Base-by-base conservation (phyloP, 2,329 filamentous ascomycete species). In the Ophiostoma fasciatum region DNA sequence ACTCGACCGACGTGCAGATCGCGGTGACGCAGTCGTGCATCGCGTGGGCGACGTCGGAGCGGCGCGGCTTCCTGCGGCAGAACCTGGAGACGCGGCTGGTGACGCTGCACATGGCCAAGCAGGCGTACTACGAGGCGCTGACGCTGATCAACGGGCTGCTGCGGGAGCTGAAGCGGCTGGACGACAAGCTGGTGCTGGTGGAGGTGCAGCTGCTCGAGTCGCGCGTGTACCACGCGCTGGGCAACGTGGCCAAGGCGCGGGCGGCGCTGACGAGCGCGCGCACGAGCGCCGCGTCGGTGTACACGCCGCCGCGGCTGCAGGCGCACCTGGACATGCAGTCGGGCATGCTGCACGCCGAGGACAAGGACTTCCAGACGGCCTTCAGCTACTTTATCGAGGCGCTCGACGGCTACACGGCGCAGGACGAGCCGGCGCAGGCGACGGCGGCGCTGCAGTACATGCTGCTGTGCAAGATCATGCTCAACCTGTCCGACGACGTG, bases 341-440 rank as follows among this genome's bases (percentile, higher is more conserved):
- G 45, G 92, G 90, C 47, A 96, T 96, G 80, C 74, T 98, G 40
- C 92, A 98, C 58, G 90, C 90, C 18, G 92, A 98, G 62, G 90
- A 98, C 57, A 82, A 85, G 63, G 92, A 98, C 64, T 98, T 98
- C 71, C 94, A 92, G 65, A 98, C 90, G 19, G 84, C 90, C 33
- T 98, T 82, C 61, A 94, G 87, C 33, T 98, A 98, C 69, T 98
- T 98, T 60, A 96, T 98, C 59, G 90, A 98, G 64, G 90, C 92
- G 3, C 75, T 98, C 45, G 90, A 98, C 56, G 90, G 90, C 42
- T 98, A 96, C 61, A 84, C 90, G 61, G 78, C 79, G 31, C 85
- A 93, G 57, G 90, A 98, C 48, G 85, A 94, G 55, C 65, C 77
- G 27, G 64, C 70, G 45, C 85, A 87, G 61, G 90, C 92, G n/a